Evolutionary conservation across 2,329 filamentous ascomycete genomes (phyloP).

Genomic region (Penicillium vulpinum): DNA sequence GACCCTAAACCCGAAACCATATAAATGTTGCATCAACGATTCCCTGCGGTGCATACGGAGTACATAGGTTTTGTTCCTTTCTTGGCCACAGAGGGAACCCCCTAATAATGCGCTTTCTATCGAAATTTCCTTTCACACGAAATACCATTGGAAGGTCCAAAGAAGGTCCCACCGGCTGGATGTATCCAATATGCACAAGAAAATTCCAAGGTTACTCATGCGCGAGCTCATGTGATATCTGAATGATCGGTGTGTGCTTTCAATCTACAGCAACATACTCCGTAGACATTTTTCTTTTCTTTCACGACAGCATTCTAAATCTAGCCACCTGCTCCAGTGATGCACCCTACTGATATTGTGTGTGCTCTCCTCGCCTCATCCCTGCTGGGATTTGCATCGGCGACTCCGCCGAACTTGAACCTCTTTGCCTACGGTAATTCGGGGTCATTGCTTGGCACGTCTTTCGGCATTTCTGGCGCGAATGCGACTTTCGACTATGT

Average conservation of each 20-base stretch:
- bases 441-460: conserved; percentile 21
- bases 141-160: background rate
- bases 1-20: background rate
- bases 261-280: background rate
- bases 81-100: too few relatives aligned
- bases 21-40: background rate
- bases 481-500: conserved; percentile 27
- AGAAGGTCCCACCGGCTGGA: background rate
- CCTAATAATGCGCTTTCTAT: background rate
- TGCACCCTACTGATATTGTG: background rate
- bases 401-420: conserved; percentile 12
- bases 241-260: background rate
- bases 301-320: background rate
- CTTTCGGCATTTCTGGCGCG: conserved; percentile 23
- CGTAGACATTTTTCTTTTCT: background rate
- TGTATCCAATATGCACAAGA: background rate
- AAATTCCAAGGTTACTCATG: too few relatives aligned
- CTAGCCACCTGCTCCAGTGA: background rate
- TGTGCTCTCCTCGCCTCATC: background rate
- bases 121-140: background rate
- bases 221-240: background rate
- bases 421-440: conserved; percentile 19
- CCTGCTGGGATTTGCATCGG: background rate
- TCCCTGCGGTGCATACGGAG: too few relatives aligned
- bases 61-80: too few relatives aligned